Evolutionary conservation across 768 basidiomycete species (phyloP), one percentile per base, ranked within the genome.

Genomic region (Sistotremastrum suecicum): DNA sequence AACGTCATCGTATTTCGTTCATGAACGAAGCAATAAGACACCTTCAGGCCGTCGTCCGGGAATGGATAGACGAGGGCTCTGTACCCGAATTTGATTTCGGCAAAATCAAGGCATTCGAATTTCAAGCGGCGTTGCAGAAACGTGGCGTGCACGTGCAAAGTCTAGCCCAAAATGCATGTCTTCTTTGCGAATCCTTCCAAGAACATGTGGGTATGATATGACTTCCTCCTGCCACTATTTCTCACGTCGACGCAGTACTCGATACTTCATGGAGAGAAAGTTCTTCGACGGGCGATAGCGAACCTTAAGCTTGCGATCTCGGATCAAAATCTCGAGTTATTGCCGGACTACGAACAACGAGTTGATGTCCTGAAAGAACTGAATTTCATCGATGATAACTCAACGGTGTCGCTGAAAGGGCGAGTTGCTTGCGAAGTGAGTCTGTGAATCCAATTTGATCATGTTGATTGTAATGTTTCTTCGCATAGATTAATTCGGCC

Each of bases 291-390:
- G 34, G 83, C 79, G 53, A 82, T 99, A 47, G 78, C 78, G 1
- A 64, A 70, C 34, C 70, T 99, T 45, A 91, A 86, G 56, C 68
- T 84, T 37, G 80, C 83, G 2, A 78, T 98, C 31, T 97, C 92
- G 3, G 95, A 97, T 56, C 90, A 99, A 59, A 99, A 99, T 58
- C 66, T 98, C 48, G 95, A 95, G 57, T 74, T 98, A 11, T 74
- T 98, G 34, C 95, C 95, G 5, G 95, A 99, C 59, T 99, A 98
- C 61, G 89, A 98, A 59, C 89, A 92, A 57, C 72, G 94, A 30
- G 80, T 98, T 34, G 80, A 76, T 37, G 94, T 98, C 3, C 69
- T 99, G 38, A 81, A 90, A 55, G 85, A 86, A 39, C 72, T 99
- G 28, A 80, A 85, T 51, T 95, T 98, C 59, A 87, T 99, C 55